Evolutionary conservation across 441 rosid genomes (phyloP).

Genomic region (Metrosideros polymorpha): DNA sequence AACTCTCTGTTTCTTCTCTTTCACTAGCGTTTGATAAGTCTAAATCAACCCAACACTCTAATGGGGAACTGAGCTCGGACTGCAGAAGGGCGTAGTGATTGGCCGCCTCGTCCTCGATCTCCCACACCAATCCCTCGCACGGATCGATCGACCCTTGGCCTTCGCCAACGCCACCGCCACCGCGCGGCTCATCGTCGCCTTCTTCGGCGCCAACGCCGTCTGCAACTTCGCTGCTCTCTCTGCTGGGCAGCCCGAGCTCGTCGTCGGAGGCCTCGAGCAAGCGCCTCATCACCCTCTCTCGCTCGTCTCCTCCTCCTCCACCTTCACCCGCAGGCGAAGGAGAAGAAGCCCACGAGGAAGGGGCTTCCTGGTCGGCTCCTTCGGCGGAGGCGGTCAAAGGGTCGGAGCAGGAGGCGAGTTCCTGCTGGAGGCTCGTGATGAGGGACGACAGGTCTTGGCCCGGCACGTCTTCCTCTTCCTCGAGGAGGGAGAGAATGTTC

Average conservation of each 20-base stretch:
- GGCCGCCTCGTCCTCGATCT: slow-evolving; percentile 4
- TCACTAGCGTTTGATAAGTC: not conserved
- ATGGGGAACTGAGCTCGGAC: not conserved
- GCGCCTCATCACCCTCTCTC: slow-evolving; percentile 5
- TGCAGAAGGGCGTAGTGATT: not conserved
- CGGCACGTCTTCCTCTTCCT: slow-evolving; percentile 2
- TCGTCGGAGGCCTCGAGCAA: slow-evolving; percentile 15
- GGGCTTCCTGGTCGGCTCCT: not conserved
- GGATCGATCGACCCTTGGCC: not conserved
- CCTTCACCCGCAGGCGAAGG: not conserved
- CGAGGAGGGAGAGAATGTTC: slow-evolving; percentile 6
- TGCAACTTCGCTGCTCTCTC: not conserved
- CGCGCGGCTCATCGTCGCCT: not conserved
- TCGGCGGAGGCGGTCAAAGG: not conserved
- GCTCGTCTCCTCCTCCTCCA: not conserved
- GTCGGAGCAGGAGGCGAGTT: not conserved
- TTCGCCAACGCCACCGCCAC: not conserved
- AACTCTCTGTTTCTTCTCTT: not conserved
- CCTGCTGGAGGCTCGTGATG: slow-evolving; percentile 5
- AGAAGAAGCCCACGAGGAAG: not conserved
- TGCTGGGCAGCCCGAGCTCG: slow-evolving; percentile 7
- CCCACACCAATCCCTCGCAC: not conserved
- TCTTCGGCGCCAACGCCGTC: not conserved
- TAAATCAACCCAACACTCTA: not conserved
- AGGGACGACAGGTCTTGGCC: slow-evolving; percentile 2